Base-by-base conservation (phyloP, 164 flowering plant genomes). In the Liriodendron chinense region DNA sequence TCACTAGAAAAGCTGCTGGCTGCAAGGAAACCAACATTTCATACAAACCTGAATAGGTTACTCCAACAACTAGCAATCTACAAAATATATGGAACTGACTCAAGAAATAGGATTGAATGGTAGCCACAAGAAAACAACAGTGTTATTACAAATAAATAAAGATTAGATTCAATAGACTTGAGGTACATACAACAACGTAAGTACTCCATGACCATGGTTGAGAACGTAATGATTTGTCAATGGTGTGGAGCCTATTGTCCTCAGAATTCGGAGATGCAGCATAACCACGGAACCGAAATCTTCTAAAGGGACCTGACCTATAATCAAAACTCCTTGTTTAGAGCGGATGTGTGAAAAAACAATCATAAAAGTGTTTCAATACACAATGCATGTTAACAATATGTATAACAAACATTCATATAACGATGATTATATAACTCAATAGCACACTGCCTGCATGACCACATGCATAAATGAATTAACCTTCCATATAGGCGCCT, bases 1-100 rank as follows among this genome's bases (percentile, higher is more conserved):
- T 50, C 65, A 87, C 85, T 0, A 87, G 74, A 6, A 87, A 25
- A 74, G 80, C 86, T 47, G 83, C 79, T 62, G 97, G 93, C 98
- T 94, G 87, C 79, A 86, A 80, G 71, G 43, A 69, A 75, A 67
- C 14, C 69, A 70, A 28, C 64, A 50, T 49, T 48, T 65, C 53
- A 69, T 20, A 48, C 22, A 26, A n/a, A 63, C 16, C 53, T 21
- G 26, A n/a, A 25, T 49, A 22, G 8, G 21, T 65, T 28, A 26
- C 47, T 65, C 73, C 22, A 47, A 28, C 26, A 23, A 64, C 13
- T 21, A 7, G 23, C 22, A 18, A 18, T 62, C 65, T 23, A 53
- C 59, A 64, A 64, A 13, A 21, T 24, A 21, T 21, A 62, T 18
- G 22, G 43, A 34, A 34, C 43, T 34, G 43, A 34, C 7, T 34